Base-by-base conservation (phyloP, 2,329 filamentous ascomycete genomes). In the Blumeria hordei region DNA sequence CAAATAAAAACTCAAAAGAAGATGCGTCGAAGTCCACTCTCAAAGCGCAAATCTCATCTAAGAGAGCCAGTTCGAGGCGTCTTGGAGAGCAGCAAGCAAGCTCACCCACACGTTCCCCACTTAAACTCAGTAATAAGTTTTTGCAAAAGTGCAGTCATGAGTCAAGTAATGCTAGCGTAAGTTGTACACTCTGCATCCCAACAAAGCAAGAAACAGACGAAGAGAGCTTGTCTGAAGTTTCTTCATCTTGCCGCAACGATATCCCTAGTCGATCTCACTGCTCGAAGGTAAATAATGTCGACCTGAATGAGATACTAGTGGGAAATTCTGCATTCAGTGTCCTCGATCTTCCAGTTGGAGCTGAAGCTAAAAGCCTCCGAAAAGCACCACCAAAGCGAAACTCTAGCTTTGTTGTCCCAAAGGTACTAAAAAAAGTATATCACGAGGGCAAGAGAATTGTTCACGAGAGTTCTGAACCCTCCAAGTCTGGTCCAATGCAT, bases 301-400 rank as follows among this genome's bases (percentile, higher is more conserved):
- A 75, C 2, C 62, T 80, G 36, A 76, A 75, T 14, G 77, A 81
- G 39, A 76, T 81, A 52, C 77, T 78, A 0, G 74, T 80, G 62
- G 78, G 78, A 6, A 75, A 76, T 58, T 81, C 78, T 16, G 78
- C 78, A n/a, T 81, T 82, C 60, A 81, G 76, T 59, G 77, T 77
- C 60, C 68, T 81, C 6, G 77, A 81, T 54, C 64, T 81, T 1
- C 72, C 77, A 0, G 62, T 73, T 0, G 69, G 71, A 18, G 70
- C 71, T 6, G 68, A 74, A 54, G 67, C 70, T n/a, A 66, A 67
- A 33, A 71, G 69, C 56, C 75, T 76, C 60, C 75, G 74, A 60
- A 66, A 71, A 7, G 54, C 62, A n/a, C 60, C 58, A n/a, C 60
- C 64, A n/a, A 74, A 76, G 49, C 69, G 75, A 44, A 76, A 71